Conservation (phyloP, 2,329 filamentous ascomycete genomes). For the Neonectria magnoliae region DNA sequence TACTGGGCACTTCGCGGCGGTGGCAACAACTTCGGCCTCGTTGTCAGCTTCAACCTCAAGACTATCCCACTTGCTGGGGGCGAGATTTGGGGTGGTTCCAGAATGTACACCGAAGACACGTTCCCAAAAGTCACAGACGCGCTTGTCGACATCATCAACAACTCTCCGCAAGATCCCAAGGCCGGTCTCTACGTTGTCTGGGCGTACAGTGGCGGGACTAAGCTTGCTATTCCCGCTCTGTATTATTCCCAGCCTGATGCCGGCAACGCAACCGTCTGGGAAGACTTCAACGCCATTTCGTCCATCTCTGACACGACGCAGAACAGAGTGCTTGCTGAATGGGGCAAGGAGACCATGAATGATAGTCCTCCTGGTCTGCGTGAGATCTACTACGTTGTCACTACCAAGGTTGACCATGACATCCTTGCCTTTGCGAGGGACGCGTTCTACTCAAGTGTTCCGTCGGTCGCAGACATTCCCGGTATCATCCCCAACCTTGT, state of each 20-base stretch:
- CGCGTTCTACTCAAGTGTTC: conserved; percentile 36
- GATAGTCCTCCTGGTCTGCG: conserved; percentile 17
- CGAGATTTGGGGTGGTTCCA: conserved; percentile 39
- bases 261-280: conserved; percentile 47
- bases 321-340: background rate
- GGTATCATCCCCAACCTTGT: conserved; percentile 43
- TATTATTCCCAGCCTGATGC: conserved; percentile 51
- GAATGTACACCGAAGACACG: conserved; percentile 43
- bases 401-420: conserved; percentile 16
- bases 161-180: conserved; percentile 23
- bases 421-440: conserved; percentile 15
- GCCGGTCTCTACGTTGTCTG: conserved; percentile 21
- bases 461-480: conserved; percentile 29
- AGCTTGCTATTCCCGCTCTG: conserved; percentile 39
- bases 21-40: conserved; percentile 41
- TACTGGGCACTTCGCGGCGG: conserved; percentile 56
- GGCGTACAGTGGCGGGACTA: background rate
- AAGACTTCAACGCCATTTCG: conserved; percentile 48
- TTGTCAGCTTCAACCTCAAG: conserved; percentile 29
- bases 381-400: conserved; percentile 24
- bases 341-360: conserved; percentile 11
- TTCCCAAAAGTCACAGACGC: conserved; percentile 45
- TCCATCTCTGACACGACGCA: conserved; percentile 18
- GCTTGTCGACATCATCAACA: conserved; percentile 39
- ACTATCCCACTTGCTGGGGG: conserved; percentile 16